Conservation (phyloP, 1,284 basidiomycete genomes). For the Phylloboletellus chloephorus region DNA sequence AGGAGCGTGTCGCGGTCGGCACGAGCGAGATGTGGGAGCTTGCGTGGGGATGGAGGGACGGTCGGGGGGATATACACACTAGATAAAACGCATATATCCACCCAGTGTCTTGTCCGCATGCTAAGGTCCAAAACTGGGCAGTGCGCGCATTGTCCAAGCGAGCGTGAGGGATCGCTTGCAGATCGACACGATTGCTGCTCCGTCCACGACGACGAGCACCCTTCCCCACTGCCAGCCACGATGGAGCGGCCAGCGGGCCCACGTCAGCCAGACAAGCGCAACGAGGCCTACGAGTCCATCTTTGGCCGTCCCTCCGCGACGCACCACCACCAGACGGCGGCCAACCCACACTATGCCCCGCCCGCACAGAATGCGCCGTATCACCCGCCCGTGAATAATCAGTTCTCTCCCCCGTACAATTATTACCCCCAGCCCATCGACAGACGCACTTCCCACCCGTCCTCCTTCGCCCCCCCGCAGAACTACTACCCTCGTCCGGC, state of each 20-base stretch:
- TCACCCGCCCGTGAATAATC: conserved; percentile 20
- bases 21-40: conserved; percentile 66
- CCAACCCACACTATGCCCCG: conserved; percentile 21
- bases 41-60: conserved; percentile 23
- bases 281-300: conserved; percentile 76
- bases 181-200: conserved; percentile 11
- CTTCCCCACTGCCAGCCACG: conserved; percentile 3
- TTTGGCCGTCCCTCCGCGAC: conserved; percentile 66
- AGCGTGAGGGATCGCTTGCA: conserved; percentile 6
- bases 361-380: conserved; percentile 16
- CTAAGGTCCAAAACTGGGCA: conserved; percentile 27
- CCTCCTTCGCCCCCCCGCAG: conserved; percentile 24
- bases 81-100: too few relatives aligned
- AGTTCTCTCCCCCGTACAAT: conserved; percentile 24
- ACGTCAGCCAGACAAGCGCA: conserved; percentile 67
- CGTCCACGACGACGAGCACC: conserved; percentile 3
- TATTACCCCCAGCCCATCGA: conserved; percentile 26
- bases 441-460: conserved; percentile 30
- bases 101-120: too few relatives aligned
- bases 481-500: conserved; percentile 30
- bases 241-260: conserved; percentile 71
- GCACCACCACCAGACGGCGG: conserved; percentile 47
- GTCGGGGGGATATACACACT: conserved; percentile 8
- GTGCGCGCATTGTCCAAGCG: conserved; percentile 12
- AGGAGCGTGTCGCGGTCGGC: conserved; percentile 65